Evolutionary conservation across 2,329 filamentous ascomycete genomes (phyloP).

Genomic region (Ophiocordyceps camponoti-saundersi): DNA sequence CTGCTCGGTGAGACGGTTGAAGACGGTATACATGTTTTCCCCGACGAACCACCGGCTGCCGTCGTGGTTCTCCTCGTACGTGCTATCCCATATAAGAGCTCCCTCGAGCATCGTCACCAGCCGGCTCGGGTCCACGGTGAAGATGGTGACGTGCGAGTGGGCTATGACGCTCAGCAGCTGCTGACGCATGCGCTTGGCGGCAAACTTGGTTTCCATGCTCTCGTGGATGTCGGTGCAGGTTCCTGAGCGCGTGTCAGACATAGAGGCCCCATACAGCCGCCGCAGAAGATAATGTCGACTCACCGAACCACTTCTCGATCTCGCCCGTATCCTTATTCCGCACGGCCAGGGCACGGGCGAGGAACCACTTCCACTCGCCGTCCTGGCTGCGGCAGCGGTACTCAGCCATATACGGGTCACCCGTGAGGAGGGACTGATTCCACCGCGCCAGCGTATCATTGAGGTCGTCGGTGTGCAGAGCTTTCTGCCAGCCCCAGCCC

Average conservation of each 20-base stretch:
- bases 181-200: conserved; percentile 48
- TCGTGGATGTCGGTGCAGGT: conserved; percentile 71
- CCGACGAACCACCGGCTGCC: conserved; percentile 36
- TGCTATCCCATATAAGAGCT: conserved; percentile 37
- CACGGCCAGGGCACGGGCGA: conserved; percentile 54
- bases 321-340: conserved; percentile 45
- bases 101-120: conserved; percentile 56
- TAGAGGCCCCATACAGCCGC: background rate
- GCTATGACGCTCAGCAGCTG: conserved; percentile 58
- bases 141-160: conserved; percentile 60
- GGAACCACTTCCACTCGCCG: conserved; percentile 64
- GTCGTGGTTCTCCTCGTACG: conserved; percentile 19
- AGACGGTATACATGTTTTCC: conserved; percentile 46
- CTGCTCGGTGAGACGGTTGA: conserved; percentile 30
- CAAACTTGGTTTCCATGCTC: conserved; percentile 48
- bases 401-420: conserved; percentile 51
- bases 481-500: conserved; percentile 42
- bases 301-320: too few relatives aligned
- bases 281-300: background rate
- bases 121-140: conserved; percentile 47
- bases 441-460: conserved; percentile 35
- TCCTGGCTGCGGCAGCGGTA: conserved; percentile 51
- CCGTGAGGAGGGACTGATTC: conserved; percentile 46
- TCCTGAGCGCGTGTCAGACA: conserved; percentile 10
- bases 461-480: conserved; percentile 58